Evolutionary conservation across 1,284 basidiomycete genomes (phyloP).

Genomic region (Irpex rosettiformis): DNA sequence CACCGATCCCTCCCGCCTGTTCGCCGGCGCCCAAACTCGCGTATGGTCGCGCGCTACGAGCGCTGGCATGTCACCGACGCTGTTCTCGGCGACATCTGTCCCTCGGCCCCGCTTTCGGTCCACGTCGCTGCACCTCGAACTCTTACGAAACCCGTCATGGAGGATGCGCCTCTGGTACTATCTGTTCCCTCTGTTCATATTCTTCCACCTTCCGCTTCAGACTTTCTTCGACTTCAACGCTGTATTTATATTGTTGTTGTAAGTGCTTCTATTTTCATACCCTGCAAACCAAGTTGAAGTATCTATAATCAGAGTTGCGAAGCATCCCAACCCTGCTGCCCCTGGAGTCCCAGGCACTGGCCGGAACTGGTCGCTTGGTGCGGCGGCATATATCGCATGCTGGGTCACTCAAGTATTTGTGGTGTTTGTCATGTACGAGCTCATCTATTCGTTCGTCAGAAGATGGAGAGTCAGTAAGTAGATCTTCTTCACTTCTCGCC

Average conservation of each 20-base stretch:
- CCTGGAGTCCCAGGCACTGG: conserved; percentile 66
- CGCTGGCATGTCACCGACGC: conserved; percentile 43
- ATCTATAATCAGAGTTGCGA: conserved; percentile 49
- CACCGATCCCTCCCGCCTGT: conserved; percentile 49
- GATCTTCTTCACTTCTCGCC: conserved; percentile 6
- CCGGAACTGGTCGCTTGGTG: conserved; percentile 71
- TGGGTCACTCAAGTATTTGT: conserved; percentile 72
- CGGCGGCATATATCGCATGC: conserved; percentile 76
- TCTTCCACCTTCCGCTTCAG: conserved; percentile 70
- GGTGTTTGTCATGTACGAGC: conserved; percentile 79
- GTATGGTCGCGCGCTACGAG: conserved; percentile 63
- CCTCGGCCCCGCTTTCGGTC: conserved; percentile 63
- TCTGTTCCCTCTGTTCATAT: conserved; percentile 61
- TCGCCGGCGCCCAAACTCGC: conserved; percentile 31
- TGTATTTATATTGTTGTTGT: conserved; percentile 75
- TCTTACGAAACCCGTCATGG: conserved; percentile 57
- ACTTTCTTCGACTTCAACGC: conserved; percentile 81
- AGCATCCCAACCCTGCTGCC: conserved; percentile 63
- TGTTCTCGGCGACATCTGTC: conserved; percentile 36
- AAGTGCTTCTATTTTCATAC: conserved; percentile 35
- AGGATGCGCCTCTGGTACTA: conserved; percentile 59
- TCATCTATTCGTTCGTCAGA: conserved; percentile 75
- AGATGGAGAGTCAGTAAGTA: conserved; percentile 84
- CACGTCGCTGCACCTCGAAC: conserved; percentile 57
- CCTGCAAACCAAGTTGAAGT: conserved; percentile 16